Evolutionary conservation across 1,284 basidiomycete species (phyloP).

Genomic region (Boletellus deceptivus): DNA sequence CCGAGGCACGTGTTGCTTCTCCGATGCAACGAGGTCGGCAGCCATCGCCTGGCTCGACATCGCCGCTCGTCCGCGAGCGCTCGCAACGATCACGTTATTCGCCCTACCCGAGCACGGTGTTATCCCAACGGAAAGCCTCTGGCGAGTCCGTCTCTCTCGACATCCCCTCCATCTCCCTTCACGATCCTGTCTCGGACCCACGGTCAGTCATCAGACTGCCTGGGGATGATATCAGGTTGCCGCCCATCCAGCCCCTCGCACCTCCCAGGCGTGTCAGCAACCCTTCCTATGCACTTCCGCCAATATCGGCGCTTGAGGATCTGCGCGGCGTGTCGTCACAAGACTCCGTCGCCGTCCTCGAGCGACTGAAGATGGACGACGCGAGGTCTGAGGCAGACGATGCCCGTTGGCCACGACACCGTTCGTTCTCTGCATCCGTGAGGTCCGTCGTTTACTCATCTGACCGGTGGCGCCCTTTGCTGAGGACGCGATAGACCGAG

Average conservation of each 20-base stretch:
- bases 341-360: conserved; percentile 62
- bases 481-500: conserved; percentile 16
- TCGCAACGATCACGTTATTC: conserved; percentile 38
- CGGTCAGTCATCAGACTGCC: conserved; percentile 21
- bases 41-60: conserved; percentile 28
- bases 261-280: conserved; percentile 30
- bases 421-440: conserved; percentile 27
- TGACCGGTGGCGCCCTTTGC: background rate
- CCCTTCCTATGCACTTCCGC: conserved; percentile 53
- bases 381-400: conserved; percentile 27
- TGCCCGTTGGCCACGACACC: conserved; percentile 36
- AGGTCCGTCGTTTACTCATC: conserved; percentile 17
- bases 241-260: conserved; percentile 48
- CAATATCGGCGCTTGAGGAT: conserved; percentile 66
- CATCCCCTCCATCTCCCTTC: conserved; percentile 39
- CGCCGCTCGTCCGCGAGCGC: conserved; percentile 33
- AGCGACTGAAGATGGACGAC: conserved; percentile 53
- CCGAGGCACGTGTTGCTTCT: conserved; percentile 27
- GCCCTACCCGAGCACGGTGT: conserved; percentile 39
- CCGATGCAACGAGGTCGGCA: conserved; percentile 29
- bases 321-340: conserved; percentile 47
- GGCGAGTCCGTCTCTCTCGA: conserved; percentile 41
- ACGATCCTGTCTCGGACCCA: conserved; percentile 22
- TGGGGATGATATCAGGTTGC: conserved; percentile 46
- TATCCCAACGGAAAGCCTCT: conserved; percentile 28